A percentile compares a stretch with the other conserved stretches of the same genome.
These are phyloP conservation scores for Arabidopsis lyrata DNA, from an alignment of 441 rosid species.

Conservation along the genomic window DNA sequence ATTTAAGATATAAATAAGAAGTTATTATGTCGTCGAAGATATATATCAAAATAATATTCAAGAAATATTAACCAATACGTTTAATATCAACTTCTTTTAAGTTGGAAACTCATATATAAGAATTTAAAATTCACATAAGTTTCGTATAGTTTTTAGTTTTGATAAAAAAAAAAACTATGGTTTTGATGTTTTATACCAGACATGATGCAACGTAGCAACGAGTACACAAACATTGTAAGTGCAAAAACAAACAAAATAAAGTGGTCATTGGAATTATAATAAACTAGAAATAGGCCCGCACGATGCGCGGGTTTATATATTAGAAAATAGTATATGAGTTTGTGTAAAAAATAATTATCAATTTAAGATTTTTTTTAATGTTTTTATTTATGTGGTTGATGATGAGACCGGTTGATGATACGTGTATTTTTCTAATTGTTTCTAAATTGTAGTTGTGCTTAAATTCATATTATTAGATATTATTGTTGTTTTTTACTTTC, in stretches of 20 bases:
- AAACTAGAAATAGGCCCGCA: too few species aligned
- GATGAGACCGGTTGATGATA: too few species aligned
- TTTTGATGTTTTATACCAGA: not conserved
- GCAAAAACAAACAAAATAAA: not conserved
- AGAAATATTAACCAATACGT: not conserved
- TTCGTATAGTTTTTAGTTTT: not conserved
- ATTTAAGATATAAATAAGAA: not conserved
- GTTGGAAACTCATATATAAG: not conserved
- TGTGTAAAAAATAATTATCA: too few species aligned
- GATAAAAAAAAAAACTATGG: not conserved
- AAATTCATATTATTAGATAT: too few species aligned
- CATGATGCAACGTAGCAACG: not conserved
- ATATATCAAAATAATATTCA: not conserved
- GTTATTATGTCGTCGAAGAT: not conserved
- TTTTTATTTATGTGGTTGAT: too few species aligned
- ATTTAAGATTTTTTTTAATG: too few species aligned
- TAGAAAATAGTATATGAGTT: too few species aligned
- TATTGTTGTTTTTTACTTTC: too few species aligned
- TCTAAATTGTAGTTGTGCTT: too few species aligned
- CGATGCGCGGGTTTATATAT: too few species aligned
- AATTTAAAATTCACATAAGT: not conserved
- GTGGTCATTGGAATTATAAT: not conserved
- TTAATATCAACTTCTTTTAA: not conserved
- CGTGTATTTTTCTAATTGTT: too few species aligned
- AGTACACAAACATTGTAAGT: not conserved